Percentiles rank a stretch among this genome's conserved stretches.
Evolutionary conservation across 148 eudicot species (phyloP).

Genomic region (Drosera capensis): DNA sequence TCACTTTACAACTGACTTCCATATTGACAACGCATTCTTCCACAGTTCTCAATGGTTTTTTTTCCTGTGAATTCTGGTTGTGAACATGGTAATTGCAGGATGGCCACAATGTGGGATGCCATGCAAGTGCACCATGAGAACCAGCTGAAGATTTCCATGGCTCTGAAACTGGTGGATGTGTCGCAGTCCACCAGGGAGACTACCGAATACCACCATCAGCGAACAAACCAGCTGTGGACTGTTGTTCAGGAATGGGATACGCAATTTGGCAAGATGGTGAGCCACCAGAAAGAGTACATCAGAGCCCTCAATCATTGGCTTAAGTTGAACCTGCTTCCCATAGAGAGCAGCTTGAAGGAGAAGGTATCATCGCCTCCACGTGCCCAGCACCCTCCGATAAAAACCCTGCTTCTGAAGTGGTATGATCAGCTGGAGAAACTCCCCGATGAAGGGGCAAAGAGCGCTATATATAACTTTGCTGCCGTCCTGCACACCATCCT

Average conservation of each 20-base stretch:
- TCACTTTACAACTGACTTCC: not conserved
- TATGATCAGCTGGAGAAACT: conserved; percentile 56
- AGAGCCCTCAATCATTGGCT: conserved; percentile 60
- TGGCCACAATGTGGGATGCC: conserved; percentile 75
- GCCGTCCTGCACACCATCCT: conserved; percentile 43
- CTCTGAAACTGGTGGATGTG: conserved; percentile 29
- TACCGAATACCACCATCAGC: conserved; percentile 43
- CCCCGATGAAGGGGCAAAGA: conserved; percentile 53
- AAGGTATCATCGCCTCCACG: conserved; percentile 58
- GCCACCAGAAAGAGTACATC: conserved; percentile 52
- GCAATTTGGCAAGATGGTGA: conserved; percentile 46
- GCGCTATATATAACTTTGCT: conserved; percentile 47
- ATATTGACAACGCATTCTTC: not conserved
- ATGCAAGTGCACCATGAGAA: conserved; percentile 46
- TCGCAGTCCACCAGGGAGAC: conserved; percentile 59
- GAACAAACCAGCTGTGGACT: conserved; percentile 38
- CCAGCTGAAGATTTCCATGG: conserved; percentile 36
- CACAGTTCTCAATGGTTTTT: not conserved
- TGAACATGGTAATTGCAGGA: conserved; percentile 15
- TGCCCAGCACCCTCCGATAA: conserved; percentile 55
- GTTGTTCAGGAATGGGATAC: conserved; percentile 52
- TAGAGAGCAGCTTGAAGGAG: conserved; percentile 60
- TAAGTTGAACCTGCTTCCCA: conserved; percentile 62
- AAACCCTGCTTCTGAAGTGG: conserved; percentile 51
- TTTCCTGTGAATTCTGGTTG: not conserved